Conservation (phyloP, 345 rosid genomes). For the Lepidium sativum region DNA sequence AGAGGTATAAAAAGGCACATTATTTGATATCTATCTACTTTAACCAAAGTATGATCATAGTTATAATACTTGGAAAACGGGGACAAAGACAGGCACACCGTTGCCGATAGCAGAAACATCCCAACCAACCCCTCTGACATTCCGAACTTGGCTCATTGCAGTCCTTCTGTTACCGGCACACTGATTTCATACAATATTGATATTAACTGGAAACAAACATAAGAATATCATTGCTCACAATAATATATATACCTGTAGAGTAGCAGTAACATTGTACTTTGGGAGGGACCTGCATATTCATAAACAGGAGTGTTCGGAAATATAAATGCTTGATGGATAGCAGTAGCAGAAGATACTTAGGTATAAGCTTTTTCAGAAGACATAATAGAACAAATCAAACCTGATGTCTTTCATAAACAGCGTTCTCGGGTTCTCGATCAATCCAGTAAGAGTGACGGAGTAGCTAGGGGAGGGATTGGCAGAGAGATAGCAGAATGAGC, state of each 20-base stretch:
- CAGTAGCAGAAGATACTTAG: too few relatives aligned
- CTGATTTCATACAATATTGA: slow-evolving; percentile 30
- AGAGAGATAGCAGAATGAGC: slow-evolving; percentile 4
- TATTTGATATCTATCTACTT: not conserved
- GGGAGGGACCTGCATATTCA: slow-evolving; percentile 58
- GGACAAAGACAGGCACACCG: too few relatives aligned
- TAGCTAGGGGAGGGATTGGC: slow-evolving; percentile 38
- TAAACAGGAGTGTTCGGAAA: not conserved
- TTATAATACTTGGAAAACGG: too few relatives aligned
- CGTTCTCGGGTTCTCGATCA: slow-evolving; percentile 43
- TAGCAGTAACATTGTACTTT: slow-evolving; percentile 64
- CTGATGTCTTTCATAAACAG: slow-evolving; percentile 63
- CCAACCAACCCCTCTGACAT: slow-evolving; percentile 96
- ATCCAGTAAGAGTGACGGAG: slow-evolving; percentile 40
- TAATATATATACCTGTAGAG: slow-evolving; percentile 62
- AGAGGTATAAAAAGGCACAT: not conserved
- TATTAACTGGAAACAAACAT: not conserved
- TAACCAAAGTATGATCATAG: not conserved
- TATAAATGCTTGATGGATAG: not conserved
- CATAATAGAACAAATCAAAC: slow-evolving; percentile 13
- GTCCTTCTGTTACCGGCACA: slow-evolving; percentile 99
- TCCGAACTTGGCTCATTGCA: slow-evolving; percentile 80
- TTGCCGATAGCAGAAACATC: slow-evolving; percentile 87
- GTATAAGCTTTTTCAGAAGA: too few relatives aligned
- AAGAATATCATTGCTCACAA: not conserved